Base-by-base conservation (phyloP, 805 yeast species). In the Wickerhamomyces ciferrii region DNA sequence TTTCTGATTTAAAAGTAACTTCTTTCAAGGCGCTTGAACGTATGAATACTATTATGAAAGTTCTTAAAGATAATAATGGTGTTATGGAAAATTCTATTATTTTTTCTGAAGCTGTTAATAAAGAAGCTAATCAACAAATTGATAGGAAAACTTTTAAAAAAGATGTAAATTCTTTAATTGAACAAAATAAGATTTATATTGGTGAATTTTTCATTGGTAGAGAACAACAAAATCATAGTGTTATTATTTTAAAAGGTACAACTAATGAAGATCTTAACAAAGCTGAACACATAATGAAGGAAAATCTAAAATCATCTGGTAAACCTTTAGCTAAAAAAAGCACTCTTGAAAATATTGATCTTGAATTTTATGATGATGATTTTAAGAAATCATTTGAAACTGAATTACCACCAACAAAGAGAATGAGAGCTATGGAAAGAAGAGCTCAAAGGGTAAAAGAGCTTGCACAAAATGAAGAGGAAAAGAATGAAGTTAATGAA, bases 121-220 rank as follows among this genome's bases (percentile, higher is more conserved):
- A 65, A 3, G 53, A 50, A 17, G 51, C 75, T 51, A 73, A 72
- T 0, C 68, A 75, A 14, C 61, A 61, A 1, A 67, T 81, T 17
- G 91, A 84, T 53, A 71, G 77, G 31, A 74, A 72, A 44, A 84
- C 91, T 0, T 55, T 78, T 13, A 55, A 59, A 7, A 70, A 74
- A 6, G 84, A 78, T 51, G 65, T 76, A 0, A 51, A 53, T 1
- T 47, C 54, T 4, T 61, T 80, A 25, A 62, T 61, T 5, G 49
- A 52, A 0, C 61, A 68, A 13, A 66, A 70, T 7, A 54, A 57
- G 29, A 42, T 73, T 11, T 9, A 37, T 4, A 15, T 24, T 10
- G 56, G 56, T 20, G 57, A 59, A 13, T 43, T 64, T 10, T 48
- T 45, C 3, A 51, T 63, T 10, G 50, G 21, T 4, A 34, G 37